Conservation (phyloP, 257 asterid species). For the Nemophila menziesii region DNA sequence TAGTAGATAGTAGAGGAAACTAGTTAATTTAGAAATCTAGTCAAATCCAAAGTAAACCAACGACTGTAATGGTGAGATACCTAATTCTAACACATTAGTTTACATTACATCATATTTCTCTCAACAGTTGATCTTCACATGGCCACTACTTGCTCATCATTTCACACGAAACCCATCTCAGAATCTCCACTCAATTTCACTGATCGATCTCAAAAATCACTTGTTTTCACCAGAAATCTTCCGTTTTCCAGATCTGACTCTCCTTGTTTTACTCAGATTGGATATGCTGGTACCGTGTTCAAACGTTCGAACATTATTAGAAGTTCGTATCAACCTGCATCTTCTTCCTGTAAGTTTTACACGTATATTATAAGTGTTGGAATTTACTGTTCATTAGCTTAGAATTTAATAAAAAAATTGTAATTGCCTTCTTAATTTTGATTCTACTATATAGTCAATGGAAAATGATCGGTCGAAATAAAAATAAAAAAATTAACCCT, state of each 20-base stretch:
- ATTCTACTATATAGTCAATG: no score
- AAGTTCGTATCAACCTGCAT: constrained; percentile 27
- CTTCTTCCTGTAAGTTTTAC: constrained; percentile 39
- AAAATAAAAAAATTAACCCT: no score
- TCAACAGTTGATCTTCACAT: constrained; percentile 9
- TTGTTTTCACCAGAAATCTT: constrained; percentile 13
- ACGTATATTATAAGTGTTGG: no score
- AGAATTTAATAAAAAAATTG: no score
- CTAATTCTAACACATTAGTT: no score
- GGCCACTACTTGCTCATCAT: constrained; percentile 31
- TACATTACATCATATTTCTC: not conserved
- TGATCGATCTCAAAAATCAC: constrained; percentile 17
- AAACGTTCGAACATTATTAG: constrained; percentile 18
- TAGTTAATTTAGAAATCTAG: no score
- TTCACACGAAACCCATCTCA: constrained; percentile 30
- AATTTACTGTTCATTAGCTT: no score
- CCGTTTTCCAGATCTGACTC: constrained; percentile 26
- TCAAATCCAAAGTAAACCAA: no score
- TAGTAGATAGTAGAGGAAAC: no score
- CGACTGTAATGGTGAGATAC: no score
- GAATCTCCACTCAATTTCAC: constrained; percentile 11
- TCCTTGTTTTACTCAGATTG: constrained; percentile 9
- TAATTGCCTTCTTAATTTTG: no score
- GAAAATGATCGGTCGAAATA: no score
- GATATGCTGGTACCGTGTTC: constrained; percentile 6